These are phyloP conservation scores for Paramecium octaurelia DNA, from an alignment of 73 alveolate species.

Conservation along the genomic window DNA sequence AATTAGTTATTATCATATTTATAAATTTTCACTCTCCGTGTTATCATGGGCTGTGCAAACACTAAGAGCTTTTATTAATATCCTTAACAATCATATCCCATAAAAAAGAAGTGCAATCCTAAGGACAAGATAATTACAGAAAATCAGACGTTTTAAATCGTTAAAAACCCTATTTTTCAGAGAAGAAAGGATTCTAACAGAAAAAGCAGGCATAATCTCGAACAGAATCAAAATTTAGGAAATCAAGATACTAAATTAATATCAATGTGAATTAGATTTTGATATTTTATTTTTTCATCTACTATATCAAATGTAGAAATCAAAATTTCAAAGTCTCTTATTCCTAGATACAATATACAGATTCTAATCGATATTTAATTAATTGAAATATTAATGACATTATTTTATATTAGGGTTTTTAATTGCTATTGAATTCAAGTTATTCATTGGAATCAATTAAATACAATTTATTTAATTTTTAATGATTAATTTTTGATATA, in stretches of 20 bases:
- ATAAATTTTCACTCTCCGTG: neutral
- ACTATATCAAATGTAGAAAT: neutral
- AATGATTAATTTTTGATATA: too few relatives aligned
- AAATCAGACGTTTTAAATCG: neutral
- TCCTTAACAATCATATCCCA: neutral
- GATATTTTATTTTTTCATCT: too few relatives aligned
- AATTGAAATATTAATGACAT: too few relatives aligned
- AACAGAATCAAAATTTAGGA: neutral
- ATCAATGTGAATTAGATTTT: neutral
- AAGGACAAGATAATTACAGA: neutral
- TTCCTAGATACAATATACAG: neutral
- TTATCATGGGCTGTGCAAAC: neutral
- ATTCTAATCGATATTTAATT: neutral
- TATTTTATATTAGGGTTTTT: too few relatives aligned
- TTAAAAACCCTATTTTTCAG: neutral
- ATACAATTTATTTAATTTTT: too few relatives aligned
- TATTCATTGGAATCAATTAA: too few relatives aligned
- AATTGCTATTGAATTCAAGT: too few relatives aligned
- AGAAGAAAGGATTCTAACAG: neutral
- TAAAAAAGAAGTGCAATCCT: neutral
- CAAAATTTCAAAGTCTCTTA: too few relatives aligned
- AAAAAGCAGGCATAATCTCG: too few relatives aligned
- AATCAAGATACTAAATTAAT: neutral
- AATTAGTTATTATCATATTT: neutral
- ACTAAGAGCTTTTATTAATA: neutral